Evolutionary conservation across 176 grass and related monocot species (phyloP), one percentile per base, ranked within the genome.

Genomic region (Paspalum vaginatum): DNA sequence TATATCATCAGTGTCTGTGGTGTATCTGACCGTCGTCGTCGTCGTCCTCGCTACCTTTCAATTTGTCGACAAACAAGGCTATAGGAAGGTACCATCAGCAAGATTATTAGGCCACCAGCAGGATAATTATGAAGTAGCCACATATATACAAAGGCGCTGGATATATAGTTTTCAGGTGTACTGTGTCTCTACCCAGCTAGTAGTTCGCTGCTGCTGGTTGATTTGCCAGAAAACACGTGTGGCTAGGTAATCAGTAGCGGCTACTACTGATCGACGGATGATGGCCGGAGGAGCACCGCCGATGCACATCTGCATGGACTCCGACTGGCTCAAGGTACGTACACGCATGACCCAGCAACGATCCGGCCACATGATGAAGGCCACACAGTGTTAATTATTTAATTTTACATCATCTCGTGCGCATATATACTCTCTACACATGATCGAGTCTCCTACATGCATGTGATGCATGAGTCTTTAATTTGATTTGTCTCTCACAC

Each of bases 221-320:
- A 32, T 32, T 32, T 32, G 32, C 2, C 32, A 32, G 32, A 32
- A 32, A 32, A 32, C 32, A 32, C 40, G 8, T 12, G 40, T 1
- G 46, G 46, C 44, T 58, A 21, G 53, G 6, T 7, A 65, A 60
- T 37, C 1, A n/a, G 1, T 15, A 39, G 27, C 26, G 9, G 52
- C 8, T 11, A 63, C 18, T 20, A 63, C 18, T 20, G 22, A 52
- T 12, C 60, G 22, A 84, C 50, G 70, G 56, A 86, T 93, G 72
- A 92, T 95, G 84, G 78, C 89, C 72, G 83, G 87, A 51, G 83
- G 87, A 51, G 57, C 74, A 65, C 83, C 90, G 71, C 81, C 87
- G 74, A 90, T 96, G 90, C 93, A 96, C 61, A 87, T 96, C 65
- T 90, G 88, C 87, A 86, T 96, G 90, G 93, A 96, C 76, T 88